Conservation (phyloP, 148 eudicot genomes). For the Rhododendron mucronatum region DNA sequence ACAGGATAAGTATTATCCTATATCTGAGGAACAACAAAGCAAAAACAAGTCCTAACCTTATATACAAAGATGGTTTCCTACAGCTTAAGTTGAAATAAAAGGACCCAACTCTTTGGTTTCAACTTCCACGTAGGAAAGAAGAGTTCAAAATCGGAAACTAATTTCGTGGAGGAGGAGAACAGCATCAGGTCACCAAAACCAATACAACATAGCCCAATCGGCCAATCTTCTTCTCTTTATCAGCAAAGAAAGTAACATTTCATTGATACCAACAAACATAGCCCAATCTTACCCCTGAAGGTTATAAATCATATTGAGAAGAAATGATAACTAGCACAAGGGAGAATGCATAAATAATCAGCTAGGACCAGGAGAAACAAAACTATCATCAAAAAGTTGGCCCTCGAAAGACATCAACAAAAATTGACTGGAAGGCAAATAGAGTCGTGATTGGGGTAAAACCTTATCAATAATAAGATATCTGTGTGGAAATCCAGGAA, state of each 20-base stretch:
- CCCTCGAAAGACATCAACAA: neutral
- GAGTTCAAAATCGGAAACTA: neutral
- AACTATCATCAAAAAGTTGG: neutral
- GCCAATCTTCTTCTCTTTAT: neutral
- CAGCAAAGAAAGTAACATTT: neutral
- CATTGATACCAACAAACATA: neutral
- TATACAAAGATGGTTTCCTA: neutral
- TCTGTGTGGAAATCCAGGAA: neutral
- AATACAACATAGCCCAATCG: neutral
- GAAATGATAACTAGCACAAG: neutral
- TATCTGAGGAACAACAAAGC: neutral
- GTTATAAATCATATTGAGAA: slow-evolving; percentile 1
- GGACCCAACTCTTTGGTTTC: neutral
- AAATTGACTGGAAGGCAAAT: neutral
- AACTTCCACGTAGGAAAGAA: neutral
- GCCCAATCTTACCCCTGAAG: neutral
- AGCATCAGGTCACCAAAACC: neutral
- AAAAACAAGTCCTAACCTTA: neutral
- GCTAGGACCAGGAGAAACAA: neutral
- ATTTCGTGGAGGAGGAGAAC: neutral
- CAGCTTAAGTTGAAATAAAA: neutral
- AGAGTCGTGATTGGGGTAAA: neutral
- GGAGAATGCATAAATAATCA: neutral
- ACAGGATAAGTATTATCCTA: neutral
- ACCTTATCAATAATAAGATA: neutral